phyloP scores from a whole-genome alignment of 495 filamentous ascomycete genomes.

The Stereocaulon alpinum region DNA sequence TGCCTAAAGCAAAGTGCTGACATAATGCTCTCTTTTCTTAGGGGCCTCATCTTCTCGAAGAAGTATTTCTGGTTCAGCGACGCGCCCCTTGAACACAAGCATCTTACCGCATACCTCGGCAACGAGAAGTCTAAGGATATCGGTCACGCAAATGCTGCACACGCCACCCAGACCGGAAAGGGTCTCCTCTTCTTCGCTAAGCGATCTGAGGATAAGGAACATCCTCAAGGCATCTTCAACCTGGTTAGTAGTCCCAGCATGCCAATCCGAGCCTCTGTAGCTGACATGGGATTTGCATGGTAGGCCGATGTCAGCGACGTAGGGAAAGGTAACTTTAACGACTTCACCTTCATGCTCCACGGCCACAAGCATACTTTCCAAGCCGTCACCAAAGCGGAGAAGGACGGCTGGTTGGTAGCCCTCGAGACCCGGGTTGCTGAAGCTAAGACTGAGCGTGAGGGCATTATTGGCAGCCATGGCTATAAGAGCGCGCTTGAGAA shows the following conservation, averaged over 20 bases:
- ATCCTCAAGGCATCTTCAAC: conserved; percentile 72
- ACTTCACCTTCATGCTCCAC: conserved; percentile 75
- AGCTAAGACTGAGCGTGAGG: conserved; percentile 62
- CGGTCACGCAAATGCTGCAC: conserved; percentile 70
- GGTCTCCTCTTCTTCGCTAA: conserved; percentile 90
- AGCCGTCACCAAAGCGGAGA: conserved; percentile 59
- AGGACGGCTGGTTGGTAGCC: conserved; percentile 79
- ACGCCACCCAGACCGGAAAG: conserved; percentile 89
- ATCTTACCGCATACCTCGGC: conserved; percentile 63
- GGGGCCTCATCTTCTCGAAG: conserved; percentile 58
- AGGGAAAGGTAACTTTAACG: conserved; percentile 56
- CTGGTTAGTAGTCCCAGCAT: conserved; percentile 47
- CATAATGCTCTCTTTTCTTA: conserved; percentile 23
- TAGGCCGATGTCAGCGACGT: conserved; percentile 80
- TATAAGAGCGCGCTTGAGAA: conserved; percentile 72
- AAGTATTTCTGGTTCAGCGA: conserved; percentile 90
- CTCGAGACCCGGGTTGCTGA: conserved; percentile 66
- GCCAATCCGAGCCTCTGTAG: background rate
- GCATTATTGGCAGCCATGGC: conserved; percentile 56
- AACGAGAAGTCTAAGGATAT: conserved; percentile 72
- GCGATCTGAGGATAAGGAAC: conserved; percentile 68
- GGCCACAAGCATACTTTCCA: conserved; percentile 89
- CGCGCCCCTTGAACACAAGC: conserved; percentile 65
- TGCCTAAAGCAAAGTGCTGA: background rate
- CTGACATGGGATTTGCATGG: background rate